Evolutionary conservation across 169 alveolate species (phyloP).

Genomic region (Babesia bigemina): DNA sequence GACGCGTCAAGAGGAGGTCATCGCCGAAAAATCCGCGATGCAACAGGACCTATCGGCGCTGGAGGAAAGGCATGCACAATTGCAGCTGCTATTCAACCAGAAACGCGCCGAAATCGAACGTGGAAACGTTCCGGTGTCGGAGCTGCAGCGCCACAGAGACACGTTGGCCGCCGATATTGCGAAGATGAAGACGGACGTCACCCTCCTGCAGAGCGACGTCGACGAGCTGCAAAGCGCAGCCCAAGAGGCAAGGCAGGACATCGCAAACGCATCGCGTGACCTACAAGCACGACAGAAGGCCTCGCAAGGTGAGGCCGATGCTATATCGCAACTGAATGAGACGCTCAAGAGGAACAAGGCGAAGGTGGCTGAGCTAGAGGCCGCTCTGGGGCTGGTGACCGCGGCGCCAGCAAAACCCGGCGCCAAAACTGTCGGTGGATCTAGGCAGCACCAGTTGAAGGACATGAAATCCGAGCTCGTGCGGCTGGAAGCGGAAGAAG

Average conservation of each 20-base stretch:
- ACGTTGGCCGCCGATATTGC: slow-evolving; percentile 58
- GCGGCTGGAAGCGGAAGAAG: slow-evolving; percentile 70
- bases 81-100: slow-evolving; percentile 13
- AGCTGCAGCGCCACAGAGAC: slow-evolving; percentile 46
- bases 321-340: slow-evolving; percentile 55
- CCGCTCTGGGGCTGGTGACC: slow-evolving; percentile 47
- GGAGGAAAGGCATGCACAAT: slow-evolving; percentile 14
- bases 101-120: slow-evolving; percentile 4
- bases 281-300: slow-evolving; percentile 62
- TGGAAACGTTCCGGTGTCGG: slow-evolving; percentile 23
- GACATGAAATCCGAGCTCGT: slow-evolving; percentile 67
- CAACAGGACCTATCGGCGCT: slow-evolving; percentile 50
- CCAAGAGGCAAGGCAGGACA: slow-evolving; percentile 49
- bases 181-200: slow-evolving; percentile 52
- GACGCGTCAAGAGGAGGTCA: slow-evolving; percentile 39
- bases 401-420: slow-evolving; percentile 44
- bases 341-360: slow-evolving; percentile 66
- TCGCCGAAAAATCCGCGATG: slow-evolving; percentile 46
- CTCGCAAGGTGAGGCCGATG: slow-evolving; percentile 45
- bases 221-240: slow-evolving; percentile 45
- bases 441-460: slow-evolving; percentile 69
- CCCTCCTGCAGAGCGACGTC: slow-evolving; percentile 66
- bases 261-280: slow-evolving; percentile 58
- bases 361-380: slow-evolving; percentile 69
- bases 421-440: slow-evolving; percentile 44